Conservation (phyloP, 1,284 basidiomycete species). For the Lentinula novae-zelandiae region DNA sequence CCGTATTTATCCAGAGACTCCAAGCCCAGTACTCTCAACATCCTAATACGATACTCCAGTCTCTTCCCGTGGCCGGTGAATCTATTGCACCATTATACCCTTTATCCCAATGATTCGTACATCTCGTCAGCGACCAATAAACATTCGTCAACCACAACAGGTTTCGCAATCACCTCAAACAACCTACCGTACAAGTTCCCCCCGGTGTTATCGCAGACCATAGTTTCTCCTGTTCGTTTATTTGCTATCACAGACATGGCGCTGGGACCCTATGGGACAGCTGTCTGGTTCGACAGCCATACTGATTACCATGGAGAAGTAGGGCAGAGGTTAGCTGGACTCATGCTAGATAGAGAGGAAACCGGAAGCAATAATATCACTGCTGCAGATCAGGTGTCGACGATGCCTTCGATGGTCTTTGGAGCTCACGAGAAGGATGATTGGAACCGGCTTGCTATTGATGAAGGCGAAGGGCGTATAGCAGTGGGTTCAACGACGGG, state of each 20-base stretch:
- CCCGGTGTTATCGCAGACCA: slow-evolving; percentile 35
- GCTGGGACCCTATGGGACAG: slow-evolving; percentile 57
- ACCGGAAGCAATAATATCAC: slow-evolving; percentile 15
- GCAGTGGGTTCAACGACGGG: slow-evolving; percentile 51
- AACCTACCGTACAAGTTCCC: slow-evolving; percentile 46
- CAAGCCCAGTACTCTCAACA: slow-evolving; percentile 34
- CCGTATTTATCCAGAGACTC: slow-evolving; percentile 3
- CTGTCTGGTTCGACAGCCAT: slow-evolving; percentile 62
- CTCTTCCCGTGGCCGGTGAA: slow-evolving; percentile 67
- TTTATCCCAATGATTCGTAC: slow-evolving; percentile 42
- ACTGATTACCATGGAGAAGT: slow-evolving; percentile 43
- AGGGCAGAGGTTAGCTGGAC: slow-evolving; percentile 56
- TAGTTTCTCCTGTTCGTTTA: slow-evolving; percentile 56
- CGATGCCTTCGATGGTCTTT: slow-evolving; percentile 40
- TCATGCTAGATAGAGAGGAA: slow-evolving; percentile 18
- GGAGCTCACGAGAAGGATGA: slow-evolving; percentile 38
- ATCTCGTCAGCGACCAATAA: slow-evolving; percentile 9
- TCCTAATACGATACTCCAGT: slow-evolving; percentile 57
- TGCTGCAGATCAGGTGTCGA: slow-evolving; percentile 19
- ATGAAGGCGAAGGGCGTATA: slow-evolving; percentile 58
- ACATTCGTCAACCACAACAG: neutral
- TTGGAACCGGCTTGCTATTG: slow-evolving; percentile 52
- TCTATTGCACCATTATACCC: slow-evolving; percentile 55
- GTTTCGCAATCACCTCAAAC: slow-evolving; percentile 20
- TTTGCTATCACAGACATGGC: slow-evolving; percentile 52